These are phyloP conservation scores for Aureobasidium leucospermi DNA, from an alignment of 2,329 filamentous ascomycete genomes.

Conservation along the genomic window DNA sequence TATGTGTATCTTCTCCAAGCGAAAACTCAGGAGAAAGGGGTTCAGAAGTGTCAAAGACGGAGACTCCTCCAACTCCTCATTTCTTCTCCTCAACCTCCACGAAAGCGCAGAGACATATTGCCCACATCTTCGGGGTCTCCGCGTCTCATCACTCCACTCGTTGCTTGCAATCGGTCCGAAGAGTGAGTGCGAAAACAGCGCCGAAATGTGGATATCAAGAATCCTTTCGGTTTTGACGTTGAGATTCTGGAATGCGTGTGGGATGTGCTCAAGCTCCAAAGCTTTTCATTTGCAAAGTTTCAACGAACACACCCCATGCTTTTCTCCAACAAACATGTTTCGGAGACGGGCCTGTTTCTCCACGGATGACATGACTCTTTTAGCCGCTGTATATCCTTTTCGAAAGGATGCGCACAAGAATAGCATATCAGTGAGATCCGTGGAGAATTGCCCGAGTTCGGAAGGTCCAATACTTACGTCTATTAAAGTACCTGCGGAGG, in stretches of 20 bases:
- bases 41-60: background rate
- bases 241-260: background rate
- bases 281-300: background rate
- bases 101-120: background rate
- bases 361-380: background rate
- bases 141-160: conserved; percentile 3
- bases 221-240: background rate
- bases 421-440: background rate
- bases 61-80: background rate
- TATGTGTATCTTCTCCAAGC: background rate
- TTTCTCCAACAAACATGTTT: background rate
- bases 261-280: background rate
- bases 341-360: background rate
- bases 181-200: background rate
- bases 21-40: background rate
- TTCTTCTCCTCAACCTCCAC: background rate
- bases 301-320: background rate
- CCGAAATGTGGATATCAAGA: conserved; percentile 2
- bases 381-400: background rate
- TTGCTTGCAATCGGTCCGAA: conserved; percentile 4
- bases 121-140: background rate
- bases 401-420: background rate
- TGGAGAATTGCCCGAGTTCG: conserved; percentile 1
- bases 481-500: background rate
- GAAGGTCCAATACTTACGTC: background rate